phyloP scores from a whole-genome alignment of 352 stramenopile species.

The Phytophthora hybrid region DNA sequence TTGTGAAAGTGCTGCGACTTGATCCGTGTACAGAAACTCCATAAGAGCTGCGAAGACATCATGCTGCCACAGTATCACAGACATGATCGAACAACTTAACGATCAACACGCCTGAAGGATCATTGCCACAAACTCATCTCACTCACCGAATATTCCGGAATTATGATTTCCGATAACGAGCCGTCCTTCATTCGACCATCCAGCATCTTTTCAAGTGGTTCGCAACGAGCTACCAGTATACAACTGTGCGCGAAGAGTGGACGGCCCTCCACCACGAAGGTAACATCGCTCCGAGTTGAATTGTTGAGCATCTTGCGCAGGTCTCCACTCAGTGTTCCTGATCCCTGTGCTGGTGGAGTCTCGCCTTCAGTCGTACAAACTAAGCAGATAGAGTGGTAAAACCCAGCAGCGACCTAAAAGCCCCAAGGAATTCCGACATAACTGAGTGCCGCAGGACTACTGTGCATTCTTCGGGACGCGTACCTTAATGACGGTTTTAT shows the following conservation, averaged over 20 bases:
- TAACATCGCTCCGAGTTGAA: conserved; percentile 78
- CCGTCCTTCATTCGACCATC: conserved; percentile 89
- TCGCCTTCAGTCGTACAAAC: conserved; percentile 32
- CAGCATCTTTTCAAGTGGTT: conserved; percentile 92
- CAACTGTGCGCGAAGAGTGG: conserved; percentile 83
- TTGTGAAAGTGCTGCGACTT: conserved; percentile 56
- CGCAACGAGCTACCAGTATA: conserved; percentile 89
- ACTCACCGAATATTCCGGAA: conserved; percentile 79
- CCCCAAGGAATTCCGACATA: not conserved
- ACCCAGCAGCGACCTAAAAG: conserved; percentile 87
- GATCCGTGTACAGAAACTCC: conserved; percentile 92
- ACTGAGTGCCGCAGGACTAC: not conserved
- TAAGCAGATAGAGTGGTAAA: conserved; percentile 92
- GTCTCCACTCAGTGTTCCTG: conserved; percentile 70
- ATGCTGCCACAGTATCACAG: conserved; percentile 48
- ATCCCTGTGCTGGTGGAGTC: conserved; percentile 16
- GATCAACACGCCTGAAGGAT: not conserved
- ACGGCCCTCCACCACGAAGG: conserved; percentile 82
- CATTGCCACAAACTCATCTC: not conserved
- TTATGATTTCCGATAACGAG: conserved; percentile 66
- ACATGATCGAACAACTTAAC: conserved; percentile 3
- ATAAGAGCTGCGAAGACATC: conserved; percentile 85
- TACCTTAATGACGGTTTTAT: conserved; percentile 74
- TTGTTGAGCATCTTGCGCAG: conserved; percentile 90
- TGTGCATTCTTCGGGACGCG: not conserved